Evolutionary conservation across 371 early-diverging fungal species (phyloP).

Genomic region (Rhizomucor miehei): DNA sequence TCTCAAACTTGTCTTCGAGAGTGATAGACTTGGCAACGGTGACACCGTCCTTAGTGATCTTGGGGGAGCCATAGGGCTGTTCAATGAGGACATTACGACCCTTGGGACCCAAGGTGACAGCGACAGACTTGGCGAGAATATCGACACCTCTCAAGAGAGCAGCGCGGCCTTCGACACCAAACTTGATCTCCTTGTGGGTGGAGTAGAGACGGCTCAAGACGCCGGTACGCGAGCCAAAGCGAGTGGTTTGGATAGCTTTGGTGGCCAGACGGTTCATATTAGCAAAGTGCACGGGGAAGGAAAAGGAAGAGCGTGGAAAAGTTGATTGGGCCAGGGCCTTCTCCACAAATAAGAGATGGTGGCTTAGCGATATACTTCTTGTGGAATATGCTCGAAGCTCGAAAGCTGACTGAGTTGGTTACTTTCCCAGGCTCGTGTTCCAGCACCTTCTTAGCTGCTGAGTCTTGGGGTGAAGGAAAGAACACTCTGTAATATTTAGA

Average conservation of each 20-base stretch:
- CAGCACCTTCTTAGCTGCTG: too few relatives aligned
- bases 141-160: conserved; percentile 92
- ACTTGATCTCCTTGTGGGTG: conserved; percentile 92
- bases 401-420: too few relatives aligned
- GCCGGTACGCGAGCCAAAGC: conserved; percentile 33
- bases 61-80: conserved; percentile 95
- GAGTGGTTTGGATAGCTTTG: conserved; percentile 37
- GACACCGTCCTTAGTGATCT: conserved; percentile 99
- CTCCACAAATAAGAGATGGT: not conserved
- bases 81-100: conserved; percentile 98
- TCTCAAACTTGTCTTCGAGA: conserved; percentile 96
- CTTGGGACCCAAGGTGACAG: conserved; percentile 97
- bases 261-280: conserved; percentile 40
- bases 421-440: too few relatives aligned
- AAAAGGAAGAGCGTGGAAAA: not conserved
- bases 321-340: not conserved
- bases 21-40: conserved; percentile 97
- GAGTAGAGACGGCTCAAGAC: conserved; percentile 70
- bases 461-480: too few relatives aligned
- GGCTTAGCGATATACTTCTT: not conserved
- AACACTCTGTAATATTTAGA: too few relatives aligned
- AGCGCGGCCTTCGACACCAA: conserved; percentile 95
- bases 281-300: conserved; percentile 4
- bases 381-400: not conserved
- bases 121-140: conserved; percentile 94